These are phyloP conservation scores for Brassica napus DNA, from an alignment of 345 rosid species.

Conservation along the genomic window Da-Ae NC_063445.1:54003001-54003500, in stretches of 20 bases:
- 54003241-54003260: not conserved
- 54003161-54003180: too few relatives aligned
- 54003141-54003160: too few relatives aligned
- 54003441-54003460: slow-evolving; percentile 55
- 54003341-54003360: not conserved
- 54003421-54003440: too few relatives aligned
- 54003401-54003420: not conserved
- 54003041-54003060: too few relatives aligned
- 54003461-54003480: slow-evolving; percentile 76
- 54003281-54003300: too few relatives aligned
- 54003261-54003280: too few relatives aligned
- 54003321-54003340: not conserved
- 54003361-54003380: not conserved
- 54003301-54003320: not conserved
- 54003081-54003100: too few relatives aligned
- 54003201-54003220: too few relatives aligned
- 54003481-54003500: slow-evolving; percentile 75
- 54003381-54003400: not conserved
- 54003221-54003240: not conserved
- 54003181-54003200: too few relatives aligned
- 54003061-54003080: too few relatives aligned
- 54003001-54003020: not conserved
- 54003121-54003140: too few relatives aligned
- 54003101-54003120: too few relatives aligned
- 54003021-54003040: not conserved